Percentiles rank a stretch among this genome's conserved stretches.
phyloP scores from a whole-genome alignment of 2,329 filamentous ascomycete species.

The Lasiodiplodia hormozganensis region DNA sequence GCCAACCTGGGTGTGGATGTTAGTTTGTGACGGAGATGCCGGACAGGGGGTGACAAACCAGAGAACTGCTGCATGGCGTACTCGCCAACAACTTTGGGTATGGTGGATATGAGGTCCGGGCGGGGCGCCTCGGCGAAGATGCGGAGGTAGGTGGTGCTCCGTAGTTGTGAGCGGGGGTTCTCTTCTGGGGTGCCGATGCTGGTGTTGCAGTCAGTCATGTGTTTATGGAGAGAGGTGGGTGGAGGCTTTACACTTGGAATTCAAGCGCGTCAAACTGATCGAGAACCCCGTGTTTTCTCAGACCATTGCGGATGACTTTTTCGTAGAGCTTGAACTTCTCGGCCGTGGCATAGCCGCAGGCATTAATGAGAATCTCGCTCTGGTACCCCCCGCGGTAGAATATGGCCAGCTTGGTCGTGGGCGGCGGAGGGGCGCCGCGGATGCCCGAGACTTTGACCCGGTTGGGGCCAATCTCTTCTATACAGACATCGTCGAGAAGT shows the following conservation, averaged over 20 bases:
- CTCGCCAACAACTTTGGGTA: background rate
- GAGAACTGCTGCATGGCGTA: constrained; percentile 10
- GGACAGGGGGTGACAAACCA: background rate
- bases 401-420: constrained; percentile 51
- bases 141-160: constrained; percentile 42
- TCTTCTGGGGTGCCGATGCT: constrained; percentile 34
- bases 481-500: constrained; percentile 44
- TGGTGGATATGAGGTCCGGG: constrained; percentile 34
- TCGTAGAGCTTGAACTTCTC: constrained; percentile 15
- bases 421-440: constrained; percentile 47
- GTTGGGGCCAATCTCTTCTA: constrained; percentile 43
- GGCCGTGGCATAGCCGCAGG: background rate
- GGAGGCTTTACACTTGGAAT: constrained; percentile 17
- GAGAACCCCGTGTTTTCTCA: constrained; percentile 5
- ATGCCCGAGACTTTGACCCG: constrained; percentile 48
- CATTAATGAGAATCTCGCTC: constrained; percentile 31
- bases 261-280: constrained; percentile 15
- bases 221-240: too few species aligned
- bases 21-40: too few species aligned
- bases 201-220: background rate
- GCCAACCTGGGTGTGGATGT: constrained; percentile 29
- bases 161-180: constrained; percentile 40
- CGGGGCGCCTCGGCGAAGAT: constrained; percentile 41
- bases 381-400: constrained; percentile 49
- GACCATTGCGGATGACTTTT: constrained; percentile 1